phyloP scores from a whole-genome alignment of 768 basidiomycete genomes.

The Stropharia rugosoannulata region DNA sequence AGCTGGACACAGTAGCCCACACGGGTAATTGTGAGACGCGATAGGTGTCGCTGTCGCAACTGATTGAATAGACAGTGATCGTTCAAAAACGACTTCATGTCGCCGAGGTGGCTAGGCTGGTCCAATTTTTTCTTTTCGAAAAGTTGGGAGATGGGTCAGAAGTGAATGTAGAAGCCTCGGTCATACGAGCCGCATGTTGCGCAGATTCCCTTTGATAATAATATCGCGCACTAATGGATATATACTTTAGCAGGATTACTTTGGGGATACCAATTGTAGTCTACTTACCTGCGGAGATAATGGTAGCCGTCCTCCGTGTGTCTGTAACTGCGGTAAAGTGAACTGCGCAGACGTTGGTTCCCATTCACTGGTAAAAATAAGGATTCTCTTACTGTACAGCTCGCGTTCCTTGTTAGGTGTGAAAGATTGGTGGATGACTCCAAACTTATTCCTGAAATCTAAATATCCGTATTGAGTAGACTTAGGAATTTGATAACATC shows the following conservation, averaged over 20 bases:
- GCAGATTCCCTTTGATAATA: slow-evolving; percentile 66
- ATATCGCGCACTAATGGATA: slow-evolving; percentile 58
- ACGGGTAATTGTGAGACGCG: not conserved
- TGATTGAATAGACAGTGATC: too few relatives aligned
- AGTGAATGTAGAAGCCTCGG: too few relatives aligned
- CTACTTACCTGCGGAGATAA: slow-evolving; percentile 68
- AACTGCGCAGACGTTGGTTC: slow-evolving; percentile 38
- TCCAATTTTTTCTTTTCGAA: too few relatives aligned
- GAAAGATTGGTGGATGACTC: slow-evolving; percentile 61
- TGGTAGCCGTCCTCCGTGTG: slow-evolving; percentile 67
- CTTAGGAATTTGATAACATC: not conserved
- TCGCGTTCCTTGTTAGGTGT: slow-evolving; percentile 74
- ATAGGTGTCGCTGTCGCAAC: not conserved
- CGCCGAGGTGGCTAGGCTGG: not conserved
- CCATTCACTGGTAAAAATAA: not conserved
- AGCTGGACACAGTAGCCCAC: not conserved
- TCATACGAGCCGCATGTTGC: slow-evolving; percentile 54
- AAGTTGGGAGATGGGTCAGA: too few relatives aligned
- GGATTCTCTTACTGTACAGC: slow-evolving; percentile 55
- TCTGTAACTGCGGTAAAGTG: slow-evolving; percentile 85
- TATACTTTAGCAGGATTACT: slow-evolving; percentile 7
- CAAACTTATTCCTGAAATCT: slow-evolving; percentile 80
- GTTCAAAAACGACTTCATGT: not conserved
- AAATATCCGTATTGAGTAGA: not conserved
- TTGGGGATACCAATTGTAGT: not conserved